These are phyloP conservation scores for Bacidia gigantensis DNA, from an alignment of 495 filamentous ascomycete genomes.

Conservation along the genomic window DNA sequence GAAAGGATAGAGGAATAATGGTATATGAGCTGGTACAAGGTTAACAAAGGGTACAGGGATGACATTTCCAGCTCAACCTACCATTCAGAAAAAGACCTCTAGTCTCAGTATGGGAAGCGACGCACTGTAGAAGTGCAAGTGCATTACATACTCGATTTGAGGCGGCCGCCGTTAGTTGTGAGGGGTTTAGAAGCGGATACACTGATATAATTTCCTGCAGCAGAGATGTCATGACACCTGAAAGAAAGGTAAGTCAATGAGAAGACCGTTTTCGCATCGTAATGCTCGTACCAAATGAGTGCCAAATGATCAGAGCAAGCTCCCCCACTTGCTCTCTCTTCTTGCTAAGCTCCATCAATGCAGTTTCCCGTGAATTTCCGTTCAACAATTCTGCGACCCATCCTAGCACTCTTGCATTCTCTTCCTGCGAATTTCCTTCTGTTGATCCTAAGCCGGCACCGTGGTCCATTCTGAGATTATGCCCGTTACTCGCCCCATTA, in stretches of 20 bases:
- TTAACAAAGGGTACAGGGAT: slow-evolving; percentile 5
- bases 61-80: slow-evolving; percentile 27
- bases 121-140: slow-evolving; percentile 89
- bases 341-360: slow-evolving; percentile 93
- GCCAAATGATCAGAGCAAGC: slow-evolving; percentile 92
- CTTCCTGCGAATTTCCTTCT: slow-evolving; percentile 61
- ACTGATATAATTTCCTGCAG: slow-evolving; percentile 98
- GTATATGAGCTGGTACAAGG: slow-evolving; percentile 68
- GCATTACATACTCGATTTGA: slow-evolving; percentile 98
- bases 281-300: slow-evolving; percentile 77
- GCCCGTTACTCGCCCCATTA: slow-evolving; percentile 21
- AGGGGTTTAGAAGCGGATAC: slow-evolving; percentile 90
- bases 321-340: slow-evolving; percentile 97
- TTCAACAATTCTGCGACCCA: slow-evolving; percentile 91
- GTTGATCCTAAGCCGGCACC: slow-evolving; percentile 35
- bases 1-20: slow-evolving; percentile 95
- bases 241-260: slow-evolving; percentile 15
- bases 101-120: slow-evolving; percentile 95
- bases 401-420: slow-evolving; percentile 79
- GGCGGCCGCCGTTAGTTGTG: slow-evolving; percentile 88
- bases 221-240: slow-evolving; percentile 95
- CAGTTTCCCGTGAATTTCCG: slow-evolving; percentile 72
- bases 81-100: slow-evolving; percentile 83
- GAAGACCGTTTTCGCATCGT: slow-evolving; percentile 3
- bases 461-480: slow-evolving; percentile 37